Evolutionary conservation across 768 basidiomycete species (phyloP).

Genomic region (Rhizopogon sp.): DNA sequence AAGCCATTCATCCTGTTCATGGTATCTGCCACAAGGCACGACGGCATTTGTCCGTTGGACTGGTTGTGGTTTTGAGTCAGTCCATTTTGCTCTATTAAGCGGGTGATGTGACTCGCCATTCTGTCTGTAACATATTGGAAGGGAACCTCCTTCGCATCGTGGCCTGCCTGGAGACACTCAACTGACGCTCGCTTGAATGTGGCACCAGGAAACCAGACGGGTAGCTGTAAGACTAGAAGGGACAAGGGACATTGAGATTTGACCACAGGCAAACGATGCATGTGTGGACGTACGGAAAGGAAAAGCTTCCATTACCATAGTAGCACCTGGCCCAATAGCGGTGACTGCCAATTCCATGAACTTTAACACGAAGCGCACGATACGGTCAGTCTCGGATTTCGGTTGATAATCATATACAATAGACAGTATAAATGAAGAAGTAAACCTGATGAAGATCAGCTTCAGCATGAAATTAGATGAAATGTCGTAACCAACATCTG

Average conservation of each 20-base stretch:
- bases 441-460: neutral
- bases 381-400: neutral
- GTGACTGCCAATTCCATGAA: too few relatives aligned
- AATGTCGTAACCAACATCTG: neutral
- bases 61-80: too few relatives aligned
- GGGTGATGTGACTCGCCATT: conserved; percentile 16
- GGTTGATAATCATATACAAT: neutral
- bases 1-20: too few relatives aligned
- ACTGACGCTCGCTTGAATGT: conserved; percentile 24
- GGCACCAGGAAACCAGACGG: conserved; percentile 34
- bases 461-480: neutral
- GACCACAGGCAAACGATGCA: too few relatives aligned
- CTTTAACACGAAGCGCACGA: neutral
- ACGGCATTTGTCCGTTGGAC: too few relatives aligned
- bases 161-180: conserved; percentile 14
- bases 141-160: conserved; percentile 20
- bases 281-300: too few relatives aligned
- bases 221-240: neutral
- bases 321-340: too few relatives aligned
- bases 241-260: neutral
- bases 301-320: too few relatives aligned
- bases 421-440: neutral
- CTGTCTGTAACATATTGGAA: conserved; percentile 23
- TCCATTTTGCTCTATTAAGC: too few relatives aligned
- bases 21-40: too few relatives aligned